phyloP scores from a whole-genome alignment of 163 green algal species.

The Smithsoniella earleae region DNA sequence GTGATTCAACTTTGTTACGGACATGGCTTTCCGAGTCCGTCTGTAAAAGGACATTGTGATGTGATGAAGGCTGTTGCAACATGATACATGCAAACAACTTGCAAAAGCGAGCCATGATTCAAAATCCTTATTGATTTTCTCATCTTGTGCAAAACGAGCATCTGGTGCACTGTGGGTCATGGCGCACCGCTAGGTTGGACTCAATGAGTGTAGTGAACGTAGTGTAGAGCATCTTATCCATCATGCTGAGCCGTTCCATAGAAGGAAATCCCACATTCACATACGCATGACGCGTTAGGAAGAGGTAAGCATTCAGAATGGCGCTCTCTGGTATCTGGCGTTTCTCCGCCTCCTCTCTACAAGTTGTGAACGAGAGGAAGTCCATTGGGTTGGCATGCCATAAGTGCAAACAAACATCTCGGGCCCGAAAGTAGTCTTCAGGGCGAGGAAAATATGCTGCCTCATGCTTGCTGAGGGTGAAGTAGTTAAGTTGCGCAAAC shows the following conservation, averaged over 20 bases:
- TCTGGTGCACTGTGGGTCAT: background rate
- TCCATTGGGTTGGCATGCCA: background rate
- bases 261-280: constrained; percentile 8
- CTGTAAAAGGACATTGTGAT: constrained; percentile 6
- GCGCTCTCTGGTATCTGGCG: background rate
- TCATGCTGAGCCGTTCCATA: background rate
- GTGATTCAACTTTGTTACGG: background rate
- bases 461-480: constrained; percentile 20
- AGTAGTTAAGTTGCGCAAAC: background rate
- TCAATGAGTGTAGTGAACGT: background rate
- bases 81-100: background rate
- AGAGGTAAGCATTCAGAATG: constrained; percentile 9
- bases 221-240: constrained; percentile 13
- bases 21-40: constrained; percentile 17
- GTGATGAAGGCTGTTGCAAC: background rate
- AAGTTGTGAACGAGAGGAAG: constrained; percentile 2
- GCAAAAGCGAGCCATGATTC: background rate
- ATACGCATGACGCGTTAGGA: constrained; percentile 3
- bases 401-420: constrained; percentile 3
- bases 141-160: too few species aligned
- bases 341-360: background rate
- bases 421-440: constrained; percentile 25
- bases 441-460: background rate
- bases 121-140: background rate
- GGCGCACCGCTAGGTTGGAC: constrained; percentile 9